Conservation (phyloP, 352 stramenopile species). For the Phytophthora vignae region DNA sequence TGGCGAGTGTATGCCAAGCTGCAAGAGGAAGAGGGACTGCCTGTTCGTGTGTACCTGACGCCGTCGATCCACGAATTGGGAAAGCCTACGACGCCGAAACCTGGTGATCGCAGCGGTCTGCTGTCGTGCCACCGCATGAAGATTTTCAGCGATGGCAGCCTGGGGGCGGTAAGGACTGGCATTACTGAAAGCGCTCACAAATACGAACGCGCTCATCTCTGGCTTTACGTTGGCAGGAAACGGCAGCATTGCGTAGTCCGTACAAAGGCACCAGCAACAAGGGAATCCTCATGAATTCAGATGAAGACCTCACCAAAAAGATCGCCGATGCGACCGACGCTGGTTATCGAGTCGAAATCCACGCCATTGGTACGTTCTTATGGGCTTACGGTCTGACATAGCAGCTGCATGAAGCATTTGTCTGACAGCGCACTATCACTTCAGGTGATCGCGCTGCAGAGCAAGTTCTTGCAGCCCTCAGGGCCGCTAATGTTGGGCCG, state of each 20-base stretch:
- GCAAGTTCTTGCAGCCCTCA: slow-evolving; percentile 78
- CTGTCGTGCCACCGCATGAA: slow-evolving; percentile 90
- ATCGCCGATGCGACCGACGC: slow-evolving; percentile 59
- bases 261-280: slow-evolving; percentile 72
- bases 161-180: slow-evolving; percentile 67
- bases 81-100: slow-evolving; percentile 45
- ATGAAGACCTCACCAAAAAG: slow-evolving; percentile 69
- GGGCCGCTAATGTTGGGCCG: slow-evolving; percentile 49
- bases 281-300: slow-evolving; percentile 87
- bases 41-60: slow-evolving; percentile 84
- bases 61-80: slow-evolving; percentile 72
- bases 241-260: slow-evolving; percentile 74
- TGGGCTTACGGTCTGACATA: neutral
- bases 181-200: neutral
- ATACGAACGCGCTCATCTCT: neutral
- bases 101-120: slow-evolving; percentile 55
- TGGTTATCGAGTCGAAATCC: slow-evolving; percentile 88
- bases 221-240: slow-evolving; percentile 60
- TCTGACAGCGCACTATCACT: neutral
- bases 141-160: slow-evolving; percentile 89
- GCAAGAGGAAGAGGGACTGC: slow-evolving; percentile 59
- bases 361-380: slow-evolving; percentile 79
- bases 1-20: slow-evolving; percentile 86
- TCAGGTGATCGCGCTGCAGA: slow-evolving; percentile 74
- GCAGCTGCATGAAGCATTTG: neutral